Evolutionary conservation across 2,329 filamentous ascomycete species (phyloP), one percentile per base, ranked within the genome.

Genomic region (Colletotrichum siamense): DNA sequence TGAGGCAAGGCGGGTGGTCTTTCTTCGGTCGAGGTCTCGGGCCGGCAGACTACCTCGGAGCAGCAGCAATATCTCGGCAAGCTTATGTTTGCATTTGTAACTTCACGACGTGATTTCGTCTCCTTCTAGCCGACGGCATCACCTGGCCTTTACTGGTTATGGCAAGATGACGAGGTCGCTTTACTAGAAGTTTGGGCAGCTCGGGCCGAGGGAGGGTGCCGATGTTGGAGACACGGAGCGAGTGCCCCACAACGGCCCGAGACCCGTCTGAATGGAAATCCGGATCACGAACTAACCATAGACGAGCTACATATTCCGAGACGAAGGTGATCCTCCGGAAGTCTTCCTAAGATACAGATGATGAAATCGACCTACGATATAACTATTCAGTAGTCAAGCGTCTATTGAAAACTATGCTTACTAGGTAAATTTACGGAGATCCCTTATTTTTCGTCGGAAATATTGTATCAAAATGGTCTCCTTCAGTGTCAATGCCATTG

Each of bases 41-140:
- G 26, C 55, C 55, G 55, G 26, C 22, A 59, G 15, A 59, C 55
- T 28, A 16, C 55, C 15, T 59, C 8, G 7, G 13, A 59, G 24
- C 8, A 22, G 1, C 22, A 28, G 15, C 7, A 1, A 59, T 28
- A 26, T 49, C 1, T 59, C 13, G 55, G 24, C 55, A 59, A 16
- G 13, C 55, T 59, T 10, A 15, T 57, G 24, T 57, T 26, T 3
- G 22, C 52, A 0, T 18, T 26, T 8, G 15, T 26, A 0, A 59
- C 15, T 28, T 0, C 24, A 28, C 0, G 8, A 59, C 4, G 24
- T 28, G 0, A 1, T 18, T 18, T 18, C 55, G 0, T 59, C 0
- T 59, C 3, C 13, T 59, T 26, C 26, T 3, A 1, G 1, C 24
- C 52, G 12, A 26, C 4, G 2, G 52, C 5, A 32, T 30, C 30